These are phyloP conservation scores for Fusarium albidum DNA, from an alignment of 2,329 filamentous ascomycete species.

Conservation along the genomic window DNA sequence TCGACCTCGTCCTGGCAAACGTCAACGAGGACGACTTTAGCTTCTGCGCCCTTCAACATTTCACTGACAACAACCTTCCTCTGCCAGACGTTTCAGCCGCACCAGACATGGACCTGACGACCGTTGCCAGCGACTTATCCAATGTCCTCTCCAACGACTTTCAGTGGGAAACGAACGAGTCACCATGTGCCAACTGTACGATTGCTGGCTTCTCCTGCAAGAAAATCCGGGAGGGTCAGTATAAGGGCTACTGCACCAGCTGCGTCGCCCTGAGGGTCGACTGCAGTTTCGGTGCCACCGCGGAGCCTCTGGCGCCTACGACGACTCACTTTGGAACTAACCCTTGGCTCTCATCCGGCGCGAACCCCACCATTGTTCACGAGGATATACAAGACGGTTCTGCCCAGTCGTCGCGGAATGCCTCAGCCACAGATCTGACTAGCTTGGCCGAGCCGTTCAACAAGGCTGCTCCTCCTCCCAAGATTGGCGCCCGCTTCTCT, in stretches of 20 bases:
- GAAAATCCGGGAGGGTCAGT: constrained; percentile 65
- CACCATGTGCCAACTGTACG: constrained; percentile 62
- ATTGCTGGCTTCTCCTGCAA: constrained; percentile 66
- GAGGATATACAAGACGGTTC: constrained; percentile 40
- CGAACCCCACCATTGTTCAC: constrained; percentile 49
- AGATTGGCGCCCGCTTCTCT: constrained; percentile 80
- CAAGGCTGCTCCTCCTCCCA: constrained; percentile 54
- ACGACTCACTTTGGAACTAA: constrained; percentile 53
- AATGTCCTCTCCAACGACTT: constrained; percentile 29
- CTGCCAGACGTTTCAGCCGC: constrained; percentile 43
- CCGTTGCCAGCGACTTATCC: constrained; percentile 24
- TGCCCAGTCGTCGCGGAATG: constrained; percentile 35
- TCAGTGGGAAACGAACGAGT: constrained; percentile 52
- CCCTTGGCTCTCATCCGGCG: constrained; percentile 55
- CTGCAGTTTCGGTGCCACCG: constrained; percentile 62
- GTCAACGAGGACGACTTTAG: constrained; percentile 67
- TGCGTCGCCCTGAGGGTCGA: constrained; percentile 67
- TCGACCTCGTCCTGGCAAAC: constrained; percentile 64
- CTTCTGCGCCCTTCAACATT: constrained; percentile 67
- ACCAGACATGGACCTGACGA: constrained; percentile 41
- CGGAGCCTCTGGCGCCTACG: constrained; percentile 46
- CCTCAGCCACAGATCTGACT: constrained; percentile 41
- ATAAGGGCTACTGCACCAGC: constrained; percentile 68
- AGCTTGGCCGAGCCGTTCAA: constrained; percentile 36
- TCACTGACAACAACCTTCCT: constrained; percentile 51